These are phyloP conservation scores for Quercus bicolor DNA, from an alignment of 306 rosid genomes.

Conservation along the genomic window DNA sequence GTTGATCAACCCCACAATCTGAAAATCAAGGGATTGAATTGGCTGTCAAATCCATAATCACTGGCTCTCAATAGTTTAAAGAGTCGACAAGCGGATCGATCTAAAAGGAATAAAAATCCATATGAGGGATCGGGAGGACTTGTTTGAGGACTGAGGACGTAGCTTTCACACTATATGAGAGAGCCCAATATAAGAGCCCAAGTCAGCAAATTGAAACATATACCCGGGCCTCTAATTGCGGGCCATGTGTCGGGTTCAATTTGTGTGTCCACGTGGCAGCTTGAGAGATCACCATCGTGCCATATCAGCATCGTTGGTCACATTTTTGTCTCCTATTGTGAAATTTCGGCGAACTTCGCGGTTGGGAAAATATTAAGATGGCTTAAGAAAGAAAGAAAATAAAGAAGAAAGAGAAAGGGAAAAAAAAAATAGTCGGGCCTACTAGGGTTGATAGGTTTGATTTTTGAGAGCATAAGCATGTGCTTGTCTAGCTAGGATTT, in stretches of 20 bases:
- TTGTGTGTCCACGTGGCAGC: neutral
- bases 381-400: neutral
- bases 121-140: neutral
- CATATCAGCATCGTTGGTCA: conserved; percentile 34
- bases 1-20: neutral
- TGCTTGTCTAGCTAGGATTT: conserved; percentile 40
- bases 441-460: conserved; percentile 42
- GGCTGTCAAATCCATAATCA: neutral
- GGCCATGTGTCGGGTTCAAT: conserved; percentile 26
- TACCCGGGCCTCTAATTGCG: conserved; percentile 22
- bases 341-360: conserved; percentile 51
- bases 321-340: neutral
- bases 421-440: conserved; percentile 28
- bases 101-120: conserved; percentile 21
- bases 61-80: conserved; percentile 1
- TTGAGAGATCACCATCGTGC: conserved; percentile 10
- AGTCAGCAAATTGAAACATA: conserved; percentile 11
- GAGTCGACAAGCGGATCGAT: conserved; percentile 20
- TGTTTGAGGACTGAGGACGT: neutral
- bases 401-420: neutral
- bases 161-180: neutral
- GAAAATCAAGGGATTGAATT: conserved; percentile 5
- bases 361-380: conserved; percentile 12
- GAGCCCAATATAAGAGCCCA: neutral
- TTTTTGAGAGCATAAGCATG: conserved; percentile 47